phyloP scores from a whole-genome alignment of 495 filamentous ascomycete species.

The Penicillium odoratum region DNA sequence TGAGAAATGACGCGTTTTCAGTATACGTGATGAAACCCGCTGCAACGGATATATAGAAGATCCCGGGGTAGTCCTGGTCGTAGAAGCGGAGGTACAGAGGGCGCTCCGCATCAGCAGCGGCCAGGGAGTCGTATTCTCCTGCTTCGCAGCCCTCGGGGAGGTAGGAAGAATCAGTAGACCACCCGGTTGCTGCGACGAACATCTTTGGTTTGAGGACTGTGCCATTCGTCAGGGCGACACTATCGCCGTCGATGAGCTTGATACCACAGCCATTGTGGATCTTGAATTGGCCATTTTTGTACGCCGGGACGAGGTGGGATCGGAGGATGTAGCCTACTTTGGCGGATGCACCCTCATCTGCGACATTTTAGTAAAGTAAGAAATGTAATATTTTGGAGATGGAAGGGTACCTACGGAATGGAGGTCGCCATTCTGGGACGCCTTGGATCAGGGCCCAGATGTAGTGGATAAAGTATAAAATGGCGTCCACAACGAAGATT shows the following conservation, averaged over 20 bases:
- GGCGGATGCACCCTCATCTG: conserved; percentile 9
- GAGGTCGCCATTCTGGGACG: conserved; percentile 10
- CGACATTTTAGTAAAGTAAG: neutral
- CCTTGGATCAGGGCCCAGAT: conserved; percentile 8
- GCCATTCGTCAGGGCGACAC: conserved; percentile 3
- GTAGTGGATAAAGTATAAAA: conserved; percentile 8
- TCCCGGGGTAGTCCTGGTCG: conserved; percentile 10
- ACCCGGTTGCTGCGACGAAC: conserved; percentile 8
- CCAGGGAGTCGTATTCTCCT: conserved; percentile 11
- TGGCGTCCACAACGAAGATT: conserved; percentile 9
- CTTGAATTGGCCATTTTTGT: conserved; percentile 7
- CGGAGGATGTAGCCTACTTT: conserved; percentile 8
- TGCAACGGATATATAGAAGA: conserved; percentile 9
- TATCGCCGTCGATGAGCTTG: conserved; percentile 10
- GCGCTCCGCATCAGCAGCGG: conserved; percentile 5
- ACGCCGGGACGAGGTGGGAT: conserved; percentile 7
- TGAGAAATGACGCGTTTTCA: conserved; percentile 6
- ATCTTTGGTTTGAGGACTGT: conserved; percentile 3
- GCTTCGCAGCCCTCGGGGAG: conserved; percentile 4
- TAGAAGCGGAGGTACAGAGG: conserved; percentile 12
- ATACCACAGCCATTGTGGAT: conserved; percentile 9
- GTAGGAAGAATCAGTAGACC: conserved; percentile 9
- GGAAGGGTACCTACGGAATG: neutral
- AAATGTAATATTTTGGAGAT: neutral
- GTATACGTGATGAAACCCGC: conserved; percentile 12